Evolutionary conservation across 331 rosid genomes (phyloP).

Genomic region (Malus hybrid): DNA sequence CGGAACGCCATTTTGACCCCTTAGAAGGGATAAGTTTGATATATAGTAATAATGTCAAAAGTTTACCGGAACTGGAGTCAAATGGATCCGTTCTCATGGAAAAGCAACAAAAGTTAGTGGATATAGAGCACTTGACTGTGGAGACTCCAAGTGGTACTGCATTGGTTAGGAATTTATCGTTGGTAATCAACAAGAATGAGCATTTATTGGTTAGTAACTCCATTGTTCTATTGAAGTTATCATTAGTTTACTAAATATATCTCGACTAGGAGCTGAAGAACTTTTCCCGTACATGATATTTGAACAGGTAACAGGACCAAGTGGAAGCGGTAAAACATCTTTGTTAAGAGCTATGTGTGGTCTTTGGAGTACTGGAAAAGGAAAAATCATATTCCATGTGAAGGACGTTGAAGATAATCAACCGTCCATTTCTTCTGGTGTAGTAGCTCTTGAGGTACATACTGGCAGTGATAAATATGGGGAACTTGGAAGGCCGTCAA

Average conservation of each 20-base stretch:
- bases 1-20: slow-evolving; percentile 34
- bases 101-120: slow-evolving; percentile 43
- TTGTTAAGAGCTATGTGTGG: slow-evolving; percentile 89
- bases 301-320: slow-evolving; percentile 81
- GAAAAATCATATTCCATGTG: slow-evolving; percentile 55
- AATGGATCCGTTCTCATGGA: slow-evolving; percentile 57
- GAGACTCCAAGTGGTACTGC: slow-evolving; percentile 60
- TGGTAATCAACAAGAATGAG: slow-evolving; percentile 57
- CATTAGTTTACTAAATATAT: not conserved
- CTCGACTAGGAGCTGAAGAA: not conserved
- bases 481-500: slow-evolving; percentile 26
- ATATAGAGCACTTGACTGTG: slow-evolving; percentile 61
- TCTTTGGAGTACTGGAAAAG: slow-evolving; percentile 79
- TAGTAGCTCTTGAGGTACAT: slow-evolving; percentile 17
- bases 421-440: slow-evolving; percentile 30
- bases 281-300: slow-evolving; percentile 13
- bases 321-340: slow-evolving; percentile 96
- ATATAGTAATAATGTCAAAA: slow-evolving; percentile 30
- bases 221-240: not conserved
- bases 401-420: slow-evolving; percentile 31
- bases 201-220: slow-evolving; percentile 64
- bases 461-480: slow-evolving; percentile 9
- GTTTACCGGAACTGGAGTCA: slow-evolving; percentile 39
- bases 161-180: slow-evolving; percentile 58
- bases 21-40: slow-evolving; percentile 51